Conservation (phyloP, 148 eudicot genomes). For the Camellia granthamiana region DNA sequence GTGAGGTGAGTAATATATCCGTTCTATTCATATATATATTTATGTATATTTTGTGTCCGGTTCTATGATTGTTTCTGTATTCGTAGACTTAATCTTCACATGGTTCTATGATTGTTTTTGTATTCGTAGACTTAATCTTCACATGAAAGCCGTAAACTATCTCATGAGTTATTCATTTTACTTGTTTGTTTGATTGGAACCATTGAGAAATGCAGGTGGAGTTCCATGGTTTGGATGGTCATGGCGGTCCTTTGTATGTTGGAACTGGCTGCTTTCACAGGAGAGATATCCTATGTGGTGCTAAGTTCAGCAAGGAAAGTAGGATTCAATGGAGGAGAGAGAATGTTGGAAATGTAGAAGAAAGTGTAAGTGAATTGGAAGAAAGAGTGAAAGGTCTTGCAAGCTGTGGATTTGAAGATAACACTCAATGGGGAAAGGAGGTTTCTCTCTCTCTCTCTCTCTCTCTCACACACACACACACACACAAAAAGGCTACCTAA, state of each 20-base stretch:
- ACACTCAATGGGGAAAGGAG: conserved; percentile 87
- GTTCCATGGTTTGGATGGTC: conserved; percentile 61
- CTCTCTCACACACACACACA: background rate
- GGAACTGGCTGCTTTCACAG: conserved; percentile 91
- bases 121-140: background rate
- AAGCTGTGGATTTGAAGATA: conserved; percentile 56
- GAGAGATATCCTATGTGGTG: conserved; percentile 66
- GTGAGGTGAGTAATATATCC: conserved; percentile 33
- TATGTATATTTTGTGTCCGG: background rate
- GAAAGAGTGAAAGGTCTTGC: conserved; percentile 46
- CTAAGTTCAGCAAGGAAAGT: conserved; percentile 34
- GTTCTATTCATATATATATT: background rate
- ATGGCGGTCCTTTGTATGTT: conserved; percentile 72
- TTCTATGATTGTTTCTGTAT: no score
- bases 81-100: background rate
- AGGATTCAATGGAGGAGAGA: conserved; percentile 36
- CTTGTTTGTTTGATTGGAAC: background rate
- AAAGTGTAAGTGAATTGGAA: conserved; percentile 40
- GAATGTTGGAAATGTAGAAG: conserved; percentile 11
- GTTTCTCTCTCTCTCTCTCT: conserved; percentile 23
- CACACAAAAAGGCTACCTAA: no score
- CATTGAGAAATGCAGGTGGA: conserved; percentile 48
- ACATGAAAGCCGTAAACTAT: background rate
- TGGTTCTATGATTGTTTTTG: no score
- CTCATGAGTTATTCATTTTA: background rate